These are phyloP conservation scores for Abrus precatorius DNA, from an alignment of 306 rosid genomes.

Conservation along the genomic window DNA sequence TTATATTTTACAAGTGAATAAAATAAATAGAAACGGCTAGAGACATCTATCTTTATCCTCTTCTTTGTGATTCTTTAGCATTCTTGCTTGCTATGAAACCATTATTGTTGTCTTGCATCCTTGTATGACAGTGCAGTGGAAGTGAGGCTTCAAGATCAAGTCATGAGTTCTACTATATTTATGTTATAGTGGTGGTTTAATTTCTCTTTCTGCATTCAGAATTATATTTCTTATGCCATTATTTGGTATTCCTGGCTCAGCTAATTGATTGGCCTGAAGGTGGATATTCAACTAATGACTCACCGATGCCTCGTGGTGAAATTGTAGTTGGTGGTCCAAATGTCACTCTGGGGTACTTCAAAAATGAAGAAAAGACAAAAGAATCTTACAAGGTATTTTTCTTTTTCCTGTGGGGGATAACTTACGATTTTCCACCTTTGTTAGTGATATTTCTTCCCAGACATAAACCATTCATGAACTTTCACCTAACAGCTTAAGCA, in stretches of 20 bases:
- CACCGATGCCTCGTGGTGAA: slow-evolving; percentile 95
- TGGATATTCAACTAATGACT: slow-evolving; percentile 76
- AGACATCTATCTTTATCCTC: slow-evolving; percentile 24
- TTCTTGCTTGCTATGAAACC: too few relatives aligned
- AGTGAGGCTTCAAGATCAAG: slow-evolving; percentile 9
- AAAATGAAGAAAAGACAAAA: slow-evolving; percentile 86
- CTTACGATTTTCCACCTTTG: slow-evolving; percentile 12
- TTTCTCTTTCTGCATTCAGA: background rate
- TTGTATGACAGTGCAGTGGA: background rate
- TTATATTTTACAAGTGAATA: background rate
- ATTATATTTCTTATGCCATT: slow-evolving; percentile 39
- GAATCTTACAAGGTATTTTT: slow-evolving; percentile 87
- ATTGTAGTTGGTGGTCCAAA: slow-evolving; percentile 94
- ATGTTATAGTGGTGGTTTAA: slow-evolving; percentile 26
- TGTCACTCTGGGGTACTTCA: slow-evolving; percentile 93
- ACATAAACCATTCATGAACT: slow-evolving; percentile 24
- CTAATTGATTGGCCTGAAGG: slow-evolving; percentile 94
- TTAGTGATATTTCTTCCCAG: slow-evolving; percentile 12
- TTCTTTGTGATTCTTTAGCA: too few relatives aligned
- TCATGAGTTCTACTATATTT: slow-evolving; percentile 12
- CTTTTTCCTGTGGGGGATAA: background rate
- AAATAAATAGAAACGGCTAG: slow-evolving; percentile 32
- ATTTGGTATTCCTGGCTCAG: slow-evolving; percentile 59
- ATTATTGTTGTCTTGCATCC: slow-evolving; percentile 24
- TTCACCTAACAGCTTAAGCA: slow-evolving; percentile 2